phyloP scores from a whole-genome alignment of 2,329 filamentous ascomycete species.

The Claviceps sp. region DNA sequence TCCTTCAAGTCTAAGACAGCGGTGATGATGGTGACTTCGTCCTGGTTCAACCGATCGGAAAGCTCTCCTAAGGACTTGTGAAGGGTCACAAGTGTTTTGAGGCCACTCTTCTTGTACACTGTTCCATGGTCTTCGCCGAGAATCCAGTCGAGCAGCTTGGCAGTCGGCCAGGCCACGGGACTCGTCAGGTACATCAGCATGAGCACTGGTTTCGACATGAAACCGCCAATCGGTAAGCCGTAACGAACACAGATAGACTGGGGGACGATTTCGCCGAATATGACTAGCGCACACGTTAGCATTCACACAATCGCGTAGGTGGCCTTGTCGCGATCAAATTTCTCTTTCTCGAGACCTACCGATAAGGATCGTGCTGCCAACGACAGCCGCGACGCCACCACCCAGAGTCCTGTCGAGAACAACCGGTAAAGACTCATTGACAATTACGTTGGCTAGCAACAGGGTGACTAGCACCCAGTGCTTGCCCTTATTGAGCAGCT shows the following conservation, averaged over 20 bases:
- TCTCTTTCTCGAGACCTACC: conserved; percentile 42
- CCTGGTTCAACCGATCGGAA: conserved; percentile 82
- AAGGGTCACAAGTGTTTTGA: conserved; percentile 91
- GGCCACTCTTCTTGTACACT: conserved; percentile 91
- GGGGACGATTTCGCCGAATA: conserved; percentile 92
- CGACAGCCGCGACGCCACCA: conserved; percentile 84
- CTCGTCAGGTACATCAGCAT: conserved; percentile 84
- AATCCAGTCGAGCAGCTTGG: conserved; percentile 85
- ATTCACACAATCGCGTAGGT: conserved; percentile 8
- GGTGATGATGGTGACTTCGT: conserved; percentile 97
- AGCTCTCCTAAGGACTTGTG: conserved; percentile 84
- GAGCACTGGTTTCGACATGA: conserved; percentile 80
- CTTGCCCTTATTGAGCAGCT: conserved; percentile 74
- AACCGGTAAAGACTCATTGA: conserved; percentile 92
- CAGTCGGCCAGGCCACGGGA: conserved; percentile 85
- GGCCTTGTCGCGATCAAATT: background rate
- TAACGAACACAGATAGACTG: conserved; percentile 95
- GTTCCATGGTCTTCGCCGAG: conserved; percentile 93
- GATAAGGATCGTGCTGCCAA: conserved; percentile 87
- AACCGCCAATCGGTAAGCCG: conserved; percentile 86
- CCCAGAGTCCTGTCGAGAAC: conserved; percentile 88
- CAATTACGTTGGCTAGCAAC: conserved; percentile 90
- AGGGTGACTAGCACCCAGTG: conserved; percentile 97
- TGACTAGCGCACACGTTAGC: conserved; percentile 48
- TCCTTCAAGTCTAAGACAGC: conserved; percentile 93